Evolutionary conservation across 164 flowering plant genomes (phyloP).

Genomic region (Platanus orientalis): DNA sequence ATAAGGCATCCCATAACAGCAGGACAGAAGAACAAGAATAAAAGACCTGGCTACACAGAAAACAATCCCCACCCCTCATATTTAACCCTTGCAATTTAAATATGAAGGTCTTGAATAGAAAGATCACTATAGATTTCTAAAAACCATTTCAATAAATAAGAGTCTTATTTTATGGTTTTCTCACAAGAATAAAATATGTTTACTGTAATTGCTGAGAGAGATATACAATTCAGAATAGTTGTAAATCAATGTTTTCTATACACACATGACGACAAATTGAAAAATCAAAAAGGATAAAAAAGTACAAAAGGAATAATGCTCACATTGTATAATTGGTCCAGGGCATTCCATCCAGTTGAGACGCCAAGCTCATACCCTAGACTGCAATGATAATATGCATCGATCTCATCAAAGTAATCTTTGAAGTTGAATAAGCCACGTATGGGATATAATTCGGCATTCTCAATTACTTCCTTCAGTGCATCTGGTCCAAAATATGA

Average conservation of each 20-base stretch:
- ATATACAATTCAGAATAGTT: background rate
- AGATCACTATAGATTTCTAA: too few species aligned
- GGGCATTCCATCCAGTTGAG: slow-evolving; percentile 82
- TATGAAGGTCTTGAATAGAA: too few species aligned
- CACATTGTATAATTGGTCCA: slow-evolving; percentile 71
- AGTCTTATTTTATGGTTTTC: too few species aligned
- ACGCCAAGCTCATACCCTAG: slow-evolving; percentile 68
- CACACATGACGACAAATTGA: background rate
- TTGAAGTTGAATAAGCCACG: slow-evolving; percentile 71
- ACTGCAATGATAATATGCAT: slow-evolving; percentile 68
- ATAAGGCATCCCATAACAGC: too few species aligned
- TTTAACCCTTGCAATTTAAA: too few species aligned
- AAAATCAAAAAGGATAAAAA: background rate
- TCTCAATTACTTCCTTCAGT: slow-evolving; percentile 62
- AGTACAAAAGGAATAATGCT: slow-evolving; percentile 15
- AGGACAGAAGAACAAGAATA: too few species aligned
- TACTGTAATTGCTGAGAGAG: background rate
- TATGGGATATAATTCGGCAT: slow-evolving; percentile 83
- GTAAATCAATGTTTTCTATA: background rate
- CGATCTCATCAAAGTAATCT: slow-evolving; percentile 76
- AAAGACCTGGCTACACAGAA: too few species aligned
- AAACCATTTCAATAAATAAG: too few species aligned
- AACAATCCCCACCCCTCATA: too few species aligned
- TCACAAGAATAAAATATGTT: background rate
- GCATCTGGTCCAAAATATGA: slow-evolving; percentile 61